phyloP scores from a whole-genome alignment of 192 early-diverging fungal genomes.

The Entomortierella beljakovae region DNA sequence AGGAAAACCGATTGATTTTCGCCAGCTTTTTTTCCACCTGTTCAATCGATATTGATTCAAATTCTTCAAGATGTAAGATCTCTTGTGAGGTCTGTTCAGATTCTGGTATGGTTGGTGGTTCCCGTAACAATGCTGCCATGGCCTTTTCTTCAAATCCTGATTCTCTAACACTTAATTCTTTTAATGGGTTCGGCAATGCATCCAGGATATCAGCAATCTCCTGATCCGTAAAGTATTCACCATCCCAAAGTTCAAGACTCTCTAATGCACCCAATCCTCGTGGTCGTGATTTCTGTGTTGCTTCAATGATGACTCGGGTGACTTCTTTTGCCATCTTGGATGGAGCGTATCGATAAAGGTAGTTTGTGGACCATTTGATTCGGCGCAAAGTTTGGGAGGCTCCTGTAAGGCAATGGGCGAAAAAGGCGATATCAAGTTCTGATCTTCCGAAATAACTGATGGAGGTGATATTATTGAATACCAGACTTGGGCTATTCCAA shows the following conservation, averaged over 20 bases:
- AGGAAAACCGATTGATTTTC: no score
- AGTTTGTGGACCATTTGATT: background rate
- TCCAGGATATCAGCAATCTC: constrained; percentile 6
- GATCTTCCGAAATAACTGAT: background rate
- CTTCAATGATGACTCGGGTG: background rate
- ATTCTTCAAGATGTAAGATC: no score
- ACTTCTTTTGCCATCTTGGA: background rate
- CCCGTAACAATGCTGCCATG: background rate
- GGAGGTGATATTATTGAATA: background rate
- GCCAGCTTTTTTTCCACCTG: no score
- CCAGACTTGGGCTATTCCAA: background rate
- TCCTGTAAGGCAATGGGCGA: background rate
- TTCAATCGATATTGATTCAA: no score
- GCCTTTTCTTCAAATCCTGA: background rate
- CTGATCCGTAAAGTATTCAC: background rate
- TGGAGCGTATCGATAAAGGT: background rate
- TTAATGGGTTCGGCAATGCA: background rate
- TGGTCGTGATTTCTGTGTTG: no score
- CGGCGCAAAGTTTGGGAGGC: background rate
- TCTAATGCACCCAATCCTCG: background rate
- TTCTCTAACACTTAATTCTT: background rate
- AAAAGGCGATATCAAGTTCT: background rate
- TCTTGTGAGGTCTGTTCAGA: no score
- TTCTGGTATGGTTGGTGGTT: no score
- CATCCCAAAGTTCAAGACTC: constrained; percentile 3